Base-by-base conservation (phyloP, 106 monocot genomes). In the Narthecium ossifragum region DNA sequence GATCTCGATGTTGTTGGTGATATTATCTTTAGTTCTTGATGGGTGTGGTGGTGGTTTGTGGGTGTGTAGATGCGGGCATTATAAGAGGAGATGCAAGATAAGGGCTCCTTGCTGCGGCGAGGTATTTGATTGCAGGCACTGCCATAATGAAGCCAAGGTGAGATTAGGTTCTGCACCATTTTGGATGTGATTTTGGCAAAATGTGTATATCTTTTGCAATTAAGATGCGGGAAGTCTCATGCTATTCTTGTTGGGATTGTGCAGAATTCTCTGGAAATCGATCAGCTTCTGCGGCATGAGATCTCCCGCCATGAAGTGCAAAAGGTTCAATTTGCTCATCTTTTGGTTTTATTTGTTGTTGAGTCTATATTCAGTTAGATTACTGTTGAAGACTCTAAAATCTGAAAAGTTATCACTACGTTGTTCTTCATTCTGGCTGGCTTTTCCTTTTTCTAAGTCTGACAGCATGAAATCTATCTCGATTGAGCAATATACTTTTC, bases 91-190 rank as follows among this genome's bases (percentile, higher is more conserved):
- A 45, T 92, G 92, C 75, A 83, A 67, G 69, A 87, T 92, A 15
- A 78, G 80, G 55, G 80, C 92, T 2, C 92, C 92, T 33, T 92
- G 92, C 49, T 92, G 92, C 43, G 75, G 70, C 8, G 84, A 92
- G 51, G 49, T 92, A 5, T 92, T 87, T 34, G 74, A 73, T 59
- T 92, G 92, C 64, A 75, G 92, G 65, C 87, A 87, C 64, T 92
- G 92, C 70, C 92, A 92, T 50, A 92, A 92, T 46, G 87, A 92
- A 64, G 75, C 75, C 14, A 92, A 92, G 69, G 92, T 87, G 20
- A 60, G 33, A 26, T 51, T 57, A 17, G 17, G 50, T 6, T 20
- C 34, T n/a, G 17, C 18, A 17, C 18, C 9, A 41, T 20, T 37
- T 65, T 51, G 14, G 7, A 38, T 51, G 12, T 17, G 18, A n/a